Evolutionary conservation across 2,329 filamentous ascomycete genomes (phyloP), one percentile per base, ranked within the genome.

Genomic region (Nothophaeocryptopus gaeumannii): DNA sequence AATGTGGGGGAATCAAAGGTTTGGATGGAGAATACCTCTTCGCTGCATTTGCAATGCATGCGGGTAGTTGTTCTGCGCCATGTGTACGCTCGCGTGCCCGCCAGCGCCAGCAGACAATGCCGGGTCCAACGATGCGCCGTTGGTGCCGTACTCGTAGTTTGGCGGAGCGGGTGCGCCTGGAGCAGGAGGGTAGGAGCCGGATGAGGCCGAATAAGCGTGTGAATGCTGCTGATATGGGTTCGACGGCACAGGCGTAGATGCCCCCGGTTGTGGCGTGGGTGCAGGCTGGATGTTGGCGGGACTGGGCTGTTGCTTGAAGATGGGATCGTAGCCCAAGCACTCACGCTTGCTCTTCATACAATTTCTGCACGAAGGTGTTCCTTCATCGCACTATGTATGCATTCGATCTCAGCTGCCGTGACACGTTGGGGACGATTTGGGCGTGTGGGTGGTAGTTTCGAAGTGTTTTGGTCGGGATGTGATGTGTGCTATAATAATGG

Each of bases 331-430:
- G 47, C 88, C 88, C 41, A 90, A 69, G 66, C 88, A 93, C 63
- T 92, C 88, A 65, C 88, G 87, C 73, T 92, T 93, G 60, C 86
- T 90, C 70, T 93, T 93, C 66, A 86, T 85, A 74, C 88, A 93
- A 67, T 93, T 89, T 73, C 89, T 85, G 77, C 93, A 99, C 53
- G 86, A 84, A 15, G 93, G 93, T 71, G 96, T 90, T 54, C 83
- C 84, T 78, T 99, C 93, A 81, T 97, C 93, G 74, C 93, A 99
- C 93, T 96, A 69, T 55, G 56, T 35, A 26, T 26, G 20, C 41
- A 35, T 31, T 33, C 41, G 41, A 31, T 14, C 35, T 16, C 31
- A 45, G 36, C 31, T 33, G 45, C 45, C 32, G 35, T 13, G 20
- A 4, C 7, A 26, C 20, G 15, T 39, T 26, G 20, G 20, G 20